These are phyloP conservation scores for Poterioochromonas sp. DNA, from an alignment of 352 stramenopile genomes.

Conservation along the genomic window DNA sequence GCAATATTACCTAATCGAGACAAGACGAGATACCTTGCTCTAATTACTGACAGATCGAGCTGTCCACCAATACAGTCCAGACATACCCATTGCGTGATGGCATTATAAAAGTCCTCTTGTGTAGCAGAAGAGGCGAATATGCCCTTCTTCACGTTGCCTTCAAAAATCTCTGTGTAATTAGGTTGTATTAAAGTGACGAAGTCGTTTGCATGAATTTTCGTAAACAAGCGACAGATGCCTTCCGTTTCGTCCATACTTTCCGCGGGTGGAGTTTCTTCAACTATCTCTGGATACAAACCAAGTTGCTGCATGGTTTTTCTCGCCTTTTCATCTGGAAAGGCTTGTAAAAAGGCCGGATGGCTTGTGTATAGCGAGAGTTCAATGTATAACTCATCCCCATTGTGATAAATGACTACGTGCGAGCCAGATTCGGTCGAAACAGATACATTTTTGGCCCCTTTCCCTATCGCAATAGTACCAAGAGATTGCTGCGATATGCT, in stretches of 20 bases:
- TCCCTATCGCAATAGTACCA: not conserved
- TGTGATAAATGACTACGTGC: not conserved
- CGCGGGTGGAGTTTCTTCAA: not conserved
- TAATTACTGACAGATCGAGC: not conserved
- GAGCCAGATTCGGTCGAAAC: not conserved
- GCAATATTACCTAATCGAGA: not conserved
- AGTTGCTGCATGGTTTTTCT: too few species aligned
- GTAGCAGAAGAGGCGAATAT: not conserved
- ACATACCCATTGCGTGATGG: not conserved
- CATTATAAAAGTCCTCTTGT: not conserved
- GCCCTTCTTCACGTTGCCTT: not conserved
- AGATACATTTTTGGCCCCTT: not conserved
- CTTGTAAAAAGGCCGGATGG: not conserved
- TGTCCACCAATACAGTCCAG: not conserved
- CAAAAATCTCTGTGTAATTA: conserved; percentile 22
- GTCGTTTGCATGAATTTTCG: not conserved
- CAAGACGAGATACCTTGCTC: not conserved
- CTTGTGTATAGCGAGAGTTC: not conserved
- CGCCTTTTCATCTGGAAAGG: too few species aligned
- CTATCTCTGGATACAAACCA: too few species aligned
- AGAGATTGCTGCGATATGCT: not conserved
- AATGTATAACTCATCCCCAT: not conserved
- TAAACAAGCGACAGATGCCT: not conserved
- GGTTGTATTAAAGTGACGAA: not conserved
- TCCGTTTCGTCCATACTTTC: not conserved